A percentile compares a stretch with the other conserved stretches of the same genome.
phyloP scores from a whole-genome alignment of 441 rosid genomes.

The Capsella rubella region DNA sequence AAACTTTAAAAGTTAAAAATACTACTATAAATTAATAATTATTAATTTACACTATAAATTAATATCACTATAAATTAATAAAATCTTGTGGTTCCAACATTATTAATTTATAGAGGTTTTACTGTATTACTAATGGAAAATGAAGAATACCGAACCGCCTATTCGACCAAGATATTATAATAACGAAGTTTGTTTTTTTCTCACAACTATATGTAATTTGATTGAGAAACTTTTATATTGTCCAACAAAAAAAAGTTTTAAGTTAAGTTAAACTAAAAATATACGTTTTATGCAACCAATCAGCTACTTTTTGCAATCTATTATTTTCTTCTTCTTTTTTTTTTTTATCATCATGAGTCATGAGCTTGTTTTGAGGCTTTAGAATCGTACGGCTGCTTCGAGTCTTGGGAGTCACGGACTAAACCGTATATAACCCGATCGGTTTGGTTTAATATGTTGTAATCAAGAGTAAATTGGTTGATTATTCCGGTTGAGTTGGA shows the following conservation, averaged over 20 bases:
- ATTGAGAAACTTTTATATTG: background rate
- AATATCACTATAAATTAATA: too few relatives aligned
- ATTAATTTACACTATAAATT: too few relatives aligned
- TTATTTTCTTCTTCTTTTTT: background rate
- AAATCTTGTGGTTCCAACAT: too few relatives aligned
- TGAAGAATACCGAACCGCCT: constrained; percentile 8
- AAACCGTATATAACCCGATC: constrained; percentile 1
- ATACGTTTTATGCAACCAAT: background rate
- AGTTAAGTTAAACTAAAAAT: too few relatives aligned
- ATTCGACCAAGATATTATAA: constrained; percentile 6
- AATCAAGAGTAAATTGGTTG: background rate
- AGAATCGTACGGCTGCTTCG: constrained; percentile 22
- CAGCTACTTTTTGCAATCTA: background rate
- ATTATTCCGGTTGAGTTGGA: constrained; percentile 23
- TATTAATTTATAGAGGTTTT: too few relatives aligned
- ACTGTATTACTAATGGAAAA: constrained; percentile 1
- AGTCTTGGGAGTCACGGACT: constrained; percentile 21
- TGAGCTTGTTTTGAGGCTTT: constrained; percentile 1
- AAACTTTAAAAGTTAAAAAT: too few relatives aligned
- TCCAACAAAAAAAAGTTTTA: constrained; percentile 1
- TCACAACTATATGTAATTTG: background rate
- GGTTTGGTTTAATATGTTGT: background rate
- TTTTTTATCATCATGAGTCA: background rate
- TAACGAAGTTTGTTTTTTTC: background rate
- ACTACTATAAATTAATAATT: too few relatives aligned